Conservation (phyloP, 768 basidiomycete species). For the Pleurotus pulmonarius region DNA sequence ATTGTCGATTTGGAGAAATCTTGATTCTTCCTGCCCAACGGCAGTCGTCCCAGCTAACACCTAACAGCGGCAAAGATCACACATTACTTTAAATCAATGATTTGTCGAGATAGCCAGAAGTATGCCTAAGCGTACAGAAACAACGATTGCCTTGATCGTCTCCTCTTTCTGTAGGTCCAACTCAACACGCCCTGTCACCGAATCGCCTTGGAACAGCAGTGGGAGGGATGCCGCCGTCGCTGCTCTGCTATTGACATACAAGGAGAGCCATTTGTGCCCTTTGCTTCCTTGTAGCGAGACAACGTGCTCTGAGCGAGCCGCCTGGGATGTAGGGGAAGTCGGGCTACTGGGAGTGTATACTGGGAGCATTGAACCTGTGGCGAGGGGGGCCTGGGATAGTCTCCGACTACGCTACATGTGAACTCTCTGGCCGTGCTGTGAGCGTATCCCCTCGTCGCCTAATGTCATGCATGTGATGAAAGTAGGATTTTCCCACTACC, state of each 20-base stretch:
- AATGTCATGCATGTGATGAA: no score
- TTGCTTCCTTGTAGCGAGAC: slow-evolving; percentile 39
- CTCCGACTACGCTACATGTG: no score
- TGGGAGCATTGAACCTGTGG: not conserved
- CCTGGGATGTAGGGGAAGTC: not conserved
- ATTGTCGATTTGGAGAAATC: slow-evolving; percentile 40
- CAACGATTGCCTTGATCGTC: slow-evolving; percentile 41
- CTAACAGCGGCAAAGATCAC: slow-evolving; percentile 19
- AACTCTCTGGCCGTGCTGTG: no score
- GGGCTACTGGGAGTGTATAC: not conserved
- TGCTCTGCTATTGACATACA: slow-evolving; percentile 46
- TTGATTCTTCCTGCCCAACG: slow-evolving; percentile 51
- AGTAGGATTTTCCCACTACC: no score
- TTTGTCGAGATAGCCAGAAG: no score
- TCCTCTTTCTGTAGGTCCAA: slow-evolving; percentile 48
- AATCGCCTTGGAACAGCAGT: slow-evolving; percentile 43
- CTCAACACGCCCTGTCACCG: slow-evolving; percentile 46
- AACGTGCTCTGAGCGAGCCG: slow-evolving; percentile 27
- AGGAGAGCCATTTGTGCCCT: slow-evolving; percentile 44
- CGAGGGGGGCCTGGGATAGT: no score
- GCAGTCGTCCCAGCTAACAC: slow-evolving; percentile 44
- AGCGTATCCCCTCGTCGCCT: no score
- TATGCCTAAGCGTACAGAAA: slow-evolving; percentile 33
- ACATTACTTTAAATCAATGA: no score
- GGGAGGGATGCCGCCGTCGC: slow-evolving; percentile 34